phyloP scores from a whole-genome alignment of 1,284 basidiomycete species.

The Pascua sp. region DNA sequence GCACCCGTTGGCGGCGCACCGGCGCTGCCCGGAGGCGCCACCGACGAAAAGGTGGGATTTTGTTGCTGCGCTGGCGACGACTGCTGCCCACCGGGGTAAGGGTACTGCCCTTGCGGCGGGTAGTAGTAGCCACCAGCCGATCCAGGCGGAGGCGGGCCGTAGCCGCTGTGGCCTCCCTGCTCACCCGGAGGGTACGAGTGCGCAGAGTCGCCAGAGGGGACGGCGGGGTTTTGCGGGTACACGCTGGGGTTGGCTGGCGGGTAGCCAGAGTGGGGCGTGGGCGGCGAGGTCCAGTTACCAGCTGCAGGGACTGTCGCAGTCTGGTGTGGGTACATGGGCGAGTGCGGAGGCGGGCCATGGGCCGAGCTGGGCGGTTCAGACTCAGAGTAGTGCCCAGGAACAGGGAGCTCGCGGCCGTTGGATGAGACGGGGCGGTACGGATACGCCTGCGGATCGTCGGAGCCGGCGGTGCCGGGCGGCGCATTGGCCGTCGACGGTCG shows the following conservation, averaged over 20 bases:
- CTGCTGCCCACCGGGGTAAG: constrained; percentile 19
- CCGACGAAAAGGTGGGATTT: constrained; percentile 10
- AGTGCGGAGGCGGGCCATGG: constrained; percentile 40
- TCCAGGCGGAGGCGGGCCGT: constrained; percentile 31
- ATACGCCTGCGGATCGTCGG: constrained; percentile 29
- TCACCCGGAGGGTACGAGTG: constrained; percentile 18
- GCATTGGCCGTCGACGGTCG: constrained; percentile 17
- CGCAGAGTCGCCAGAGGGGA: constrained; percentile 20
- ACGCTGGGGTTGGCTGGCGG: constrained; percentile 26
- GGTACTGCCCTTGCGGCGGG: constrained; percentile 20
- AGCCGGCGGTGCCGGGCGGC: constrained; percentile 28
- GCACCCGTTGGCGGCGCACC: constrained; percentile 6
- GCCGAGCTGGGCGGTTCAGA: constrained; percentile 44
- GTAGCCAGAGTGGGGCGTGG: constrained; percentile 27
- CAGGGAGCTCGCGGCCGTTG: constrained; percentile 37
- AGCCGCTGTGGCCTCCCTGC: constrained; percentile 11
- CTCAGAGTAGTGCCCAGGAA: constrained; percentile 42
- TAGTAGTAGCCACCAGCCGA: constrained; percentile 31
- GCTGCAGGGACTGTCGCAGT: constrained; percentile 11
- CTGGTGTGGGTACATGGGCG: constrained; percentile 37
- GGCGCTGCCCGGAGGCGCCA: constrained; percentile 4
- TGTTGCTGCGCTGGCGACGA: constrained; percentile 14
- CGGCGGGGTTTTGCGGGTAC: constrained; percentile 26
- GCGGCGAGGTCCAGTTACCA: constrained; percentile 37
- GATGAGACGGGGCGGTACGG: constrained; percentile 44